phyloP scores from a whole-genome alignment of 345 rosid species.

The Corchorus capsularis region DNA sequence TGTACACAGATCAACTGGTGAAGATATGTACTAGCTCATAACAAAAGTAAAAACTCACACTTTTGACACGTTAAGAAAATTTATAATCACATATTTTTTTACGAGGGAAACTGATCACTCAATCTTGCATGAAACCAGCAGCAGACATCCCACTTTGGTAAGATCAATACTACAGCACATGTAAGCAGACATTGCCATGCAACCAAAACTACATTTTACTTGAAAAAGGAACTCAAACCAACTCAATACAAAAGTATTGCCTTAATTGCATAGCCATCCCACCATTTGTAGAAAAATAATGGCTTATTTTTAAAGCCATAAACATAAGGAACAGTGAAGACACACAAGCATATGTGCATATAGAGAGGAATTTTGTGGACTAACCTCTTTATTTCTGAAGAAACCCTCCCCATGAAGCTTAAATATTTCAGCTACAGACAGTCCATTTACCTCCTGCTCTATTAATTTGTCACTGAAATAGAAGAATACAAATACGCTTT shows the following conservation, averaged over 20 bases:
- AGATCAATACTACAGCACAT: background rate
- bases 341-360: background rate
- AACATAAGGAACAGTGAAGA: background rate
- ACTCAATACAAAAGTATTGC: background rate
- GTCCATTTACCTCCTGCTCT: slow-evolving; percentile 65
- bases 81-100: background rate
- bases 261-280: background rate
- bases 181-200: background rate
- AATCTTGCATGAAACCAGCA: background rate
- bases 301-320: background rate
- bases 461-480: slow-evolving; percentile 66
- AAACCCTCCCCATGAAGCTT: slow-evolving; percentile 73
- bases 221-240: background rate
- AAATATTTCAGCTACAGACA: slow-evolving; percentile 83
- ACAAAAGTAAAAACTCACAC: background rate
- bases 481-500: slow-evolving; percentile 8
- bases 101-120: background rate
- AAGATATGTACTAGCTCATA: background rate
- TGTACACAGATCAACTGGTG: background rate
- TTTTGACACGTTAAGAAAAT: background rate
- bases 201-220: background rate
- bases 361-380: slow-evolving; percentile 12
- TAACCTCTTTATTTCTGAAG: slow-evolving; percentile 93
- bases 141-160: background rate
- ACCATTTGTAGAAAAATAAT: background rate